Conservation (phyloP, 2,329 filamentous ascomycete genomes). For the Dactylella cylindrospora region DNA sequence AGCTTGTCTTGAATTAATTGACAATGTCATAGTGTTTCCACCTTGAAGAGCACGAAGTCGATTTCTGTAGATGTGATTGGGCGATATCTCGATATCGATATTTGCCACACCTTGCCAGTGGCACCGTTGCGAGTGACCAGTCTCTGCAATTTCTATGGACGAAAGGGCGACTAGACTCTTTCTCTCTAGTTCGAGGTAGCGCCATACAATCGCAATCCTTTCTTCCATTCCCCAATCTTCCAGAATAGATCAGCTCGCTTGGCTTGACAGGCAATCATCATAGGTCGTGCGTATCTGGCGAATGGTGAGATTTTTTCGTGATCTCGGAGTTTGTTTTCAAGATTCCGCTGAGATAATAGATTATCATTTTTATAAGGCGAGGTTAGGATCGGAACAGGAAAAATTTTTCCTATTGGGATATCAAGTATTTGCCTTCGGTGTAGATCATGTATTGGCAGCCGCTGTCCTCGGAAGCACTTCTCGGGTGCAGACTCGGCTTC, state of each 20-base stretch:
- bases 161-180: background rate
- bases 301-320: background rate
- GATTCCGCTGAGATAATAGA: too few species aligned
- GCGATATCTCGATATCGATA: slow-evolving; percentile 10
- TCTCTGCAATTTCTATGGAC: slow-evolving; percentile 24
- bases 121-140: slow-evolving; percentile 24
- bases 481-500: background rate
- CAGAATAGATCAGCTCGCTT: slow-evolving; percentile 36
- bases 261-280: slow-evolving; percentile 22
- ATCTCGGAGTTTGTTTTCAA: slow-evolving; percentile 1
- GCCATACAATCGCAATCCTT: slow-evolving; percentile 41
- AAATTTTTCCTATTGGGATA: background rate
- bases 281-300: slow-evolving; percentile 4
- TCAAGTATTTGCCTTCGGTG: slow-evolving; percentile 7
- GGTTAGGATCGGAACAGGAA: too few species aligned
- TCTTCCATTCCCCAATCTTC: slow-evolving; percentile 13
- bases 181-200: slow-evolving; percentile 14
- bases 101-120: slow-evolving; percentile 39
- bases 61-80: slow-evolving; percentile 9
- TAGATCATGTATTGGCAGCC: slow-evolving; percentile 6
- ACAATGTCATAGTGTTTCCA: too few species aligned
- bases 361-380: too few species aligned
- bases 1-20: too few species aligned
- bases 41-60: slow-evolving; percentile 4
- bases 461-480: slow-evolving; percentile 5